Evolutionary conservation across 257 asterid genomes (phyloP), one percentile per base, ranked within the genome.

Genomic region (Solanum lycopersicoides): DNA sequence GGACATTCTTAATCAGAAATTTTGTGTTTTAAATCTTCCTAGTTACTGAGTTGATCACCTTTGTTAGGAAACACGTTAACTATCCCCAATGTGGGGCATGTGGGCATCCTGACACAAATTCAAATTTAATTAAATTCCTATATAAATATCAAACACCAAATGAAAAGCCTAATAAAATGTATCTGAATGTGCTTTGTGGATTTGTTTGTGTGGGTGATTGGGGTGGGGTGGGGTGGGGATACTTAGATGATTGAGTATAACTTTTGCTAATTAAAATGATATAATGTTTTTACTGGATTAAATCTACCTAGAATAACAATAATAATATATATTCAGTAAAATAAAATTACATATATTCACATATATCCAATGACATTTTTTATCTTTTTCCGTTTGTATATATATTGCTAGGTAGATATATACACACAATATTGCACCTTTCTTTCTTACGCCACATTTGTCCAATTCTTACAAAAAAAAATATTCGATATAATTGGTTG

Each of bases 21-120:
- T 53, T 53, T 6, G 1, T n/a, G 4, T 2, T 53, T 53, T 18
- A 2, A 53, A 1, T 53, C 4, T 3, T 1, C 6, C 23, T 16
- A 0, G 60, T 3, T 50, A 53, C 9, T 3, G 0, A 53, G 10
- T 53, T 53, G 63, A 50, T 50, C 3, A 50, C 10, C 1, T 6
- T 53, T 53, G 63, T 6, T 53, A 53, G 63, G 63, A 0, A 53
- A 53, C 23, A 6, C 63, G 18, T 53, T 16, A 15, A 15, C 16
- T 50, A 53, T 0, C 23, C 23, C 60, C 1, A 53, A 6, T 16
- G 60, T 53, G 60, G 9, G 23, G n/a, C n/a, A n/a, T n/a, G n/a
- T n/a, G n/a, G n/a, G 18, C 1, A 15, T 53, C 0, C 4, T 4
- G 0, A 53, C 21, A 6, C 23, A 0, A 6, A 53, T 16, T 6